Percentiles rank a stretch among this genome's conserved stretches.
phyloP scores from a whole-genome alignment of 257 asterid species.

The Capsicum pubescens region DNA sequence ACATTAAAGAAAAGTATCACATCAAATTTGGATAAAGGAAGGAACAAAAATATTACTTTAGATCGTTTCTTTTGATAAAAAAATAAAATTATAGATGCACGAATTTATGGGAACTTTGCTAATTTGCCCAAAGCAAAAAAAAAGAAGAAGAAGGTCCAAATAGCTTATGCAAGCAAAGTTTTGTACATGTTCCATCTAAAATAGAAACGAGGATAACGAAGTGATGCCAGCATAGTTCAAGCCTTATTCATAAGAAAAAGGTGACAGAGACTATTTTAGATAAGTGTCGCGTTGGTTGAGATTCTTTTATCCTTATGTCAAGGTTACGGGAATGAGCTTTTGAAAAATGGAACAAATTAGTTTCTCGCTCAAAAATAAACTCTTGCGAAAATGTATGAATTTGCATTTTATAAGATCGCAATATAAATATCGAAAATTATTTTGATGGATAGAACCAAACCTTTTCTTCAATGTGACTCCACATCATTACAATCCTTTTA shows the following conservation, averaged over 20 bases:
- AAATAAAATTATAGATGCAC: background rate
- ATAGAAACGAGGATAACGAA: background rate
- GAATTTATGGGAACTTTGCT: background rate
- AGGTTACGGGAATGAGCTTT: too few species aligned
- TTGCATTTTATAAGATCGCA: too few species aligned
- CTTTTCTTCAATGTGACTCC: background rate
- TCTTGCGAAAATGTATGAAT: too few species aligned
- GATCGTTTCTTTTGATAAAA: background rate
- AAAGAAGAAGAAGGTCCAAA: background rate
- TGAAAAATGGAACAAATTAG: too few species aligned
- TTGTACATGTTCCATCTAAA: background rate
- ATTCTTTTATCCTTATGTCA: background rate
- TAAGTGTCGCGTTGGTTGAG: background rate
- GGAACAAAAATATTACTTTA: too few species aligned
- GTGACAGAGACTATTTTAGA: background rate
- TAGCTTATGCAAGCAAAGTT: background rate
- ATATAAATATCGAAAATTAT: too few species aligned
- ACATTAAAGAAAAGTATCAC: background rate
- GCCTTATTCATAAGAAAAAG: background rate
- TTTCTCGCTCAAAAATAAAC: too few species aligned
- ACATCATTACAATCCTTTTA: background rate
- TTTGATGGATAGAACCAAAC: background rate
- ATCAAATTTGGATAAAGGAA: background rate
- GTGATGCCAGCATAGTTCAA: constrained; percentile 4
- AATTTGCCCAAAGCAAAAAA: background rate